phyloP scores from a whole-genome alignment of 1,284 basidiomycete species.

The Porodaedalea pini region DNA sequence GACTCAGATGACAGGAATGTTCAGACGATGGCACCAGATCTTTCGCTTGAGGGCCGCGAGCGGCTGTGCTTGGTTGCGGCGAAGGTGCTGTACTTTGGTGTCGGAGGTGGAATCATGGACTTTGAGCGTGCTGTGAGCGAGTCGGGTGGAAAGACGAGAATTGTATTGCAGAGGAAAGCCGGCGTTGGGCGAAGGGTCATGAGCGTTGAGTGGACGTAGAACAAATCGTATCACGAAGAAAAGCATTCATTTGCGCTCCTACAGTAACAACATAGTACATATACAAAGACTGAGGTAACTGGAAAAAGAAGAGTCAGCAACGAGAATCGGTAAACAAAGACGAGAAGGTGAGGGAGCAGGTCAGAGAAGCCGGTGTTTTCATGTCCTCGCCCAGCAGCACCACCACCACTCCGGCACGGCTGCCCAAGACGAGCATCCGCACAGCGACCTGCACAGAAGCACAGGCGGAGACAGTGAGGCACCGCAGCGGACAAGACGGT shows the following conservation, averaged over 20 bases:
- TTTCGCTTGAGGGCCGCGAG: conserved; percentile 2
- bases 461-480: conserved; percentile 35
- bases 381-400: conserved; percentile 41
- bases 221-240: background rate
- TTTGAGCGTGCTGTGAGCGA: conserved; percentile 60
- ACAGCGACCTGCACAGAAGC: conserved; percentile 33
- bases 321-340: background rate
- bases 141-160: conserved; percentile 38
- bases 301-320: conserved; percentile 1
- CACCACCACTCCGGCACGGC: conserved; percentile 35
- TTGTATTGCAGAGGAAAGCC: conserved; percentile 51
- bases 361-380: conserved; percentile 76
- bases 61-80: conserved; percentile 69
- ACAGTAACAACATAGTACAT: background rate
- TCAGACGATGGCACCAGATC: background rate
- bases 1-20: background rate
- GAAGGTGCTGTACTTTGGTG: conserved; percentile 95
- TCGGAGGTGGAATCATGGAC: conserved; percentile 83
- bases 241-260: background rate
- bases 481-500: conserved; percentile 41
- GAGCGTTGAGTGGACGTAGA: conserved; percentile 48
- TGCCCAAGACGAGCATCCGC: conserved; percentile 48
- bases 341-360: conserved; percentile 12
- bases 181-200: conserved; percentile 70
- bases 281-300: too few species aligned